Conservation (phyloP, 192 early-diverging fungal genomes). For the Spizellomyces sp. region DNA sequence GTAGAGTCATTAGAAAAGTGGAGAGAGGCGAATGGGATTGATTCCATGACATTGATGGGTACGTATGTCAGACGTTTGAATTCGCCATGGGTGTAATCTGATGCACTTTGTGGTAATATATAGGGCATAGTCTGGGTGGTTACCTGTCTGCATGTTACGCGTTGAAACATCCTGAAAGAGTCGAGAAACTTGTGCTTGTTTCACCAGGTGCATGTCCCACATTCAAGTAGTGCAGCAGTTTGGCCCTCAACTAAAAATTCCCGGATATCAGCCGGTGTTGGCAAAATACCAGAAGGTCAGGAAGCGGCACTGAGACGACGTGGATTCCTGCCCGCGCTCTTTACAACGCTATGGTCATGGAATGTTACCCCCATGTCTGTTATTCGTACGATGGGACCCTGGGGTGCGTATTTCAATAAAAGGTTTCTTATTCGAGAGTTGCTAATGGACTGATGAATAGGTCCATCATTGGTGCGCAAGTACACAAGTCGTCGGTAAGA, state of each 20-base stretch:
- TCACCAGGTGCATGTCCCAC: constrained; percentile 65
- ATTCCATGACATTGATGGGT: constrained; percentile 79
- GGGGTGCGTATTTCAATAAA: constrained; percentile 36
- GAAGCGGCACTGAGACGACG: constrained; percentile 20
- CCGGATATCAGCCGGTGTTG: constrained; percentile 17
- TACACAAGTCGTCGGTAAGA: constrained; percentile 54
- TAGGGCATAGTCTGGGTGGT: constrained; percentile 77
- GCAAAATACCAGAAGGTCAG: constrained; percentile 8
- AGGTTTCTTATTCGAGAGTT: background rate
- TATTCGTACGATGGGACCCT: constrained; percentile 75
- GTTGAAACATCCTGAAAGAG: constrained; percentile 80
- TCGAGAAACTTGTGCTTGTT: constrained; percentile 85
- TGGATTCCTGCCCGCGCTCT: constrained; percentile 16
- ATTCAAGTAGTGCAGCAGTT: background rate
- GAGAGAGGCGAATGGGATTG: constrained; percentile 75
- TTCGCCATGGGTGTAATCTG: constrained; percentile 3
- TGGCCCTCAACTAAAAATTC: too few species aligned
- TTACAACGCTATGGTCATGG: constrained; percentile 67
- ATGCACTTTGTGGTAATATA: background rate
- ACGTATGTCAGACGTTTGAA: constrained; percentile 28
- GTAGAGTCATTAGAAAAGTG: constrained; percentile 88
- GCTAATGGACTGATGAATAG: background rate
- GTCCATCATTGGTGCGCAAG: constrained; percentile 16
- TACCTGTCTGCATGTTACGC: constrained; percentile 87
- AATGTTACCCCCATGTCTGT: constrained; percentile 81